phyloP scores from a whole-genome alignment of 2,329 filamentous ascomycete genomes.

The Colletotrichum incanum region DNA sequence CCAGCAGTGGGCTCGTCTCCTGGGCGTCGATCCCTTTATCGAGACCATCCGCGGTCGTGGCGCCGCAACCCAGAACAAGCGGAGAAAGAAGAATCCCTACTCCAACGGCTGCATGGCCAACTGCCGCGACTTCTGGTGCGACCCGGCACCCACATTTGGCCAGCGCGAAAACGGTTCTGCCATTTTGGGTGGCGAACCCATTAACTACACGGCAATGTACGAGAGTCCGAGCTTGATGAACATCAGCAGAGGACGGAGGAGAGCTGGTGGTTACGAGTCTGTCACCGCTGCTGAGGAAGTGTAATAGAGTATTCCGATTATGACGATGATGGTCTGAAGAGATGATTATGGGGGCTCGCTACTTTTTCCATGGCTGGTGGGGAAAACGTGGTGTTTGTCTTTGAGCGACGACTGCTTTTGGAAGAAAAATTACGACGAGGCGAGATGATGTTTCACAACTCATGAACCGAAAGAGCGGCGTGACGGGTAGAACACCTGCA shows the following conservation, averaged over 20 bases:
- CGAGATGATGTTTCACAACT: slow-evolving; percentile 18
- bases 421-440: slow-evolving; percentile 21
- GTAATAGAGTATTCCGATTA: slow-evolving; percentile 48
- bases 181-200: slow-evolving; percentile 81
- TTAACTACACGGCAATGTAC: slow-evolving; percentile 93
- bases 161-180: slow-evolving; percentile 81
- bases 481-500: slow-evolving; percentile 26
- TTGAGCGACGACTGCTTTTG: slow-evolving; percentile 19
- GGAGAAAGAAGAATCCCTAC: slow-evolving; percentile 84
- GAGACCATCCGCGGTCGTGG: slow-evolving; percentile 90
- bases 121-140: slow-evolving; percentile 97
- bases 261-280: slow-evolving; percentile 73
- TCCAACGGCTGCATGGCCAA: slow-evolving; percentile 88
- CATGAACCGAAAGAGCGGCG: slow-evolving; percentile 24
- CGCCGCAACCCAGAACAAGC: slow-evolving; percentile 71
- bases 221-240: slow-evolving; percentile 83
- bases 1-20: slow-evolving; percentile 84
- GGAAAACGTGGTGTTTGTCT: slow-evolving; percentile 1
- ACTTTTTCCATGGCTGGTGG: background rate
- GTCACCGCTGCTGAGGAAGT: slow-evolving; percentile 74
- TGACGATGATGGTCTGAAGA: background rate
- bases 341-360: background rate
- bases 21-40: slow-evolving; percentile 94
- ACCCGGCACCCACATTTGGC: slow-evolving; percentile 86
- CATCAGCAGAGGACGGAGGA: slow-evolving; percentile 61